Evolutionary conservation across 1,284 basidiomycete species (phyloP).

Genomic region (Pyrrhoderma noxium): DNA sequence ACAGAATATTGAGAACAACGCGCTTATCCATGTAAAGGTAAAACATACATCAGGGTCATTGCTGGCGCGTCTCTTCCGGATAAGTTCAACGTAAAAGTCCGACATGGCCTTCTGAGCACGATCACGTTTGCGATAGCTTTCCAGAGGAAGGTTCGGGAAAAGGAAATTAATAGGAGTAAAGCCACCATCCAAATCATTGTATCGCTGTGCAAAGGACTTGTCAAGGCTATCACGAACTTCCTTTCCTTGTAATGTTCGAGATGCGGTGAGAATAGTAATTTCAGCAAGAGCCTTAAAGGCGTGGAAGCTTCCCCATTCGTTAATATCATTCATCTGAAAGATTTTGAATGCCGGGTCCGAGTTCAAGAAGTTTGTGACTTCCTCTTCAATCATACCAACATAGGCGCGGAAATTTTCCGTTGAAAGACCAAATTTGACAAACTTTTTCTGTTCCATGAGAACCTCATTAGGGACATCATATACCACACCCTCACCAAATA

Average conservation of each 20-base stretch:
- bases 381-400: slow-evolving; percentile 84
- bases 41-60: slow-evolving; percentile 36
- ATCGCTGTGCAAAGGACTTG: slow-evolving; percentile 82
- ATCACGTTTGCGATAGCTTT: slow-evolving; percentile 84
- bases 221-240: slow-evolving; percentile 80
- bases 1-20: slow-evolving; percentile 1
- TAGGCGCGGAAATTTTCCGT: slow-evolving; percentile 90
- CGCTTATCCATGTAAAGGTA: not conserved
- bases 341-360: slow-evolving; percentile 53
- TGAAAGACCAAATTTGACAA: slow-evolving; percentile 91
- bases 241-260: slow-evolving; percentile 86
- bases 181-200: slow-evolving; percentile 88
- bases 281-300: slow-evolving; percentile 76
- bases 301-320: slow-evolving; percentile 71
- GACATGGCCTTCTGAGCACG: slow-evolving; percentile 90
- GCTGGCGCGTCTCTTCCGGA: slow-evolving; percentile 64
- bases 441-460: slow-evolving; percentile 99
- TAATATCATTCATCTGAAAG: slow-evolving; percentile 54
- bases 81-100: slow-evolving; percentile 88
- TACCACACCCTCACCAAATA: slow-evolving; percentile 96
- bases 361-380: slow-evolving; percentile 68
- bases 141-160: slow-evolving; percentile 90
- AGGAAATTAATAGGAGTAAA: slow-evolving; percentile 92
- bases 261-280: slow-evolving; percentile 93
- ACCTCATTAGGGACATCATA: slow-evolving; percentile 96